Evolutionary conservation across 495 filamentous ascomycete genomes (phyloP).

Genomic region (Penicillium robsamsonii): DNA sequence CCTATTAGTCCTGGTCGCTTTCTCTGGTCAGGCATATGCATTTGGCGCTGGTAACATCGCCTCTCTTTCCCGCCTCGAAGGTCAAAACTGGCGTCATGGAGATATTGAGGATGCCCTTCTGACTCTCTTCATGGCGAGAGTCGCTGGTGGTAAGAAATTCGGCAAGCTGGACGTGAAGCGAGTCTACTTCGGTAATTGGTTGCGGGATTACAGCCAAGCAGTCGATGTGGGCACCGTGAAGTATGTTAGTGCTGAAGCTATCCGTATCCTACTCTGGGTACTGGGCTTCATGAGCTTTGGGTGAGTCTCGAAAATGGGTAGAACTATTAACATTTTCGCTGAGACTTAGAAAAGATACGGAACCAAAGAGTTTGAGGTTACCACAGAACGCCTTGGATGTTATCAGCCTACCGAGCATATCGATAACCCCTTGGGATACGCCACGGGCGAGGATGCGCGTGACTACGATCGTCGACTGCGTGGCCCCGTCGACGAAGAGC

Average conservation of each 20-base stretch:
- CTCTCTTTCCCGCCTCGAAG: slow-evolving; percentile 72
- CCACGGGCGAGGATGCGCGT: slow-evolving; percentile 81
- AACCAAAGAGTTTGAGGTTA: slow-evolving; percentile 91
- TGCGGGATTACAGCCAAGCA: slow-evolving; percentile 68
- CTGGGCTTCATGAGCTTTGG: slow-evolving; percentile 59
- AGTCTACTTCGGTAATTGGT: slow-evolving; percentile 90
- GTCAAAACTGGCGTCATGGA: slow-evolving; percentile 90
- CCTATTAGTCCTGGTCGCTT: slow-evolving; percentile 55
- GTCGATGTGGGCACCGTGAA: slow-evolving; percentile 87
- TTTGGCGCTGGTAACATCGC: slow-evolving; percentile 90
- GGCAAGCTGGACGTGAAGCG: slow-evolving; percentile 82
- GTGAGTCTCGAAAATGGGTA: slow-evolving; percentile 14
- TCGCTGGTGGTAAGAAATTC: slow-evolving; percentile 80
- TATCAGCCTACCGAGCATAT: slow-evolving; percentile 89
- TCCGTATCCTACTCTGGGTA: slow-evolving; percentile 73
- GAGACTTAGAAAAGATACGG: slow-evolving; percentile 57
- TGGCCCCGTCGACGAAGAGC: slow-evolving; percentile 73
- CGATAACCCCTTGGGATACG: slow-evolving; percentile 76
- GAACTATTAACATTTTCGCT: slow-evolving; percentile 40
- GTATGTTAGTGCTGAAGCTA: slow-evolving; percentile 81
- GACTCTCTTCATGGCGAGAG: slow-evolving; percentile 68
- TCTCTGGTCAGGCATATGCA: slow-evolving; percentile 64
- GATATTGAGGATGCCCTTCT: slow-evolving; percentile 85
- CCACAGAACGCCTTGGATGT: slow-evolving; percentile 78
- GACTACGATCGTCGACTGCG: slow-evolving; percentile 75